These are phyloP conservation scores for Eucalyptus cloeziana DNA, from an alignment of 345 rosid species.

Conservation along the genomic window DNA sequence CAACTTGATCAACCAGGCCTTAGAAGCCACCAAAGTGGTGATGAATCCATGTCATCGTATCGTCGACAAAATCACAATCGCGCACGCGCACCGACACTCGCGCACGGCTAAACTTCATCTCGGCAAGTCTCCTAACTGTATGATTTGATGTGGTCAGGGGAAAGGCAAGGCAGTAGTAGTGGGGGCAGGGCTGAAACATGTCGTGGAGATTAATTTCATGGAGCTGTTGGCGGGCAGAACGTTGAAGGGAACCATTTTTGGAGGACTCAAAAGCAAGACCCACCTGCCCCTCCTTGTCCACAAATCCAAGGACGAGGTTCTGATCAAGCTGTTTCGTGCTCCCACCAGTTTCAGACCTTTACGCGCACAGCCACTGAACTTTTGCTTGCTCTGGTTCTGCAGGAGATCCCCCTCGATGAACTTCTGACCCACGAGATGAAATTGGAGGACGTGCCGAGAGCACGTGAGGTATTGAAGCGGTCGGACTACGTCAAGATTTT, in stretches of 20 bases:
- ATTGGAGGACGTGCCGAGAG: not conserved
- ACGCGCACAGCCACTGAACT: not conserved
- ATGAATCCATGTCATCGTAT: not conserved
- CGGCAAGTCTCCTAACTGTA: not conserved
- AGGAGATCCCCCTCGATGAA: not conserved
- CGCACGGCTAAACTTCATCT: not conserved
- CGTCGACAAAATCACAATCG: not conserved
- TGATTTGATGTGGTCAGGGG: constrained; percentile 9
- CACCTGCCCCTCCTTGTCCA: not conserved
- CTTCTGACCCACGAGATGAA: not conserved
- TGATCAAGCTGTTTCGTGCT: not conserved
- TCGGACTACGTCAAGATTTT: not conserved
- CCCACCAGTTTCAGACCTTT: not conserved
- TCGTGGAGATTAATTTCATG: not conserved
- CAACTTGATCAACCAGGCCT: constrained; percentile 27
- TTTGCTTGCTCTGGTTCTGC: not conserved
- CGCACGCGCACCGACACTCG: not conserved
- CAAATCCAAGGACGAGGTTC: not conserved
- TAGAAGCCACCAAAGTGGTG: constrained; percentile 37
- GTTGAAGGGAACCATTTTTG: not conserved
- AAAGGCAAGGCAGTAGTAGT: constrained; percentile 28
- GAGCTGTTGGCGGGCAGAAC: not conserved
- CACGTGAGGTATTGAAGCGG: not conserved
- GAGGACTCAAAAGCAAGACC: not conserved
- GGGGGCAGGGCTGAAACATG: constrained; percentile 3